Conservation (phyloP, 2,329 filamentous ascomycete species). For the Ophiostoma perfectum region DNA sequence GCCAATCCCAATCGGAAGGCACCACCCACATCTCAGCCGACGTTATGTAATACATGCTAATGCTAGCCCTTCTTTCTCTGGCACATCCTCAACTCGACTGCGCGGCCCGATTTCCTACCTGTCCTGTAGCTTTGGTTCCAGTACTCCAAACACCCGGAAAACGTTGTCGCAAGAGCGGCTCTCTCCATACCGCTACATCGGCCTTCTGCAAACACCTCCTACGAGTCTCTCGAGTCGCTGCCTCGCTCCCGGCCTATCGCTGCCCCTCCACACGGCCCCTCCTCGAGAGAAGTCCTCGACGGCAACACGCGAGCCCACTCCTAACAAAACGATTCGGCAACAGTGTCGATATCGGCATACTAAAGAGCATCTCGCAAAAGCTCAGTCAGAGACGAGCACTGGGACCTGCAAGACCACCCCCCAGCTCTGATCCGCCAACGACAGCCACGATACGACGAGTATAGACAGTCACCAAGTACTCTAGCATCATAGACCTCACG, state of each 20-base stretch:
- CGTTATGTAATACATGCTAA: conserved; percentile 8
- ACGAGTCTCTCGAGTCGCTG: not conserved
- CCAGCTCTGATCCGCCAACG: not conserved
- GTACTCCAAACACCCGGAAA: not conserved
- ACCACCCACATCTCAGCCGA: conserved; percentile 9
- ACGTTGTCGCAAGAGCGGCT: not conserved
- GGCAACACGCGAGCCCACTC: not conserved
- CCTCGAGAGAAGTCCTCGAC: not conserved
- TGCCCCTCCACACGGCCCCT: conserved; percentile 10
- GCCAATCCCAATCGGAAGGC: conserved; percentile 21
- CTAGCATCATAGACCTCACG: not conserved
- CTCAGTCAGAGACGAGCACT: not conserved
- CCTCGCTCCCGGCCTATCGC: not conserved
- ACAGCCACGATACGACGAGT: not conserved
- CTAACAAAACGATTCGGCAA: not conserved
- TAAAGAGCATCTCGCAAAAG: not conserved
- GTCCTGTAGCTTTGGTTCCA: not conserved
- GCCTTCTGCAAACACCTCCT: not conserved
- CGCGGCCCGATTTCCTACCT: not conserved
- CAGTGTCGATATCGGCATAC: too few species aligned
- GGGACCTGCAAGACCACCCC: not conserved
- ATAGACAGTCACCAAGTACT: not conserved
- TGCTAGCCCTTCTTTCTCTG: not conserved
- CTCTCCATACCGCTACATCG: not conserved
- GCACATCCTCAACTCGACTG: conserved; percentile 1